A percentile compares a stretch with the other conserved stretches of the same genome.
Evolutionary conservation across 192 early-diverging fungal genomes (phyloP).

Genomic region (Coemansia sp.): DNA sequence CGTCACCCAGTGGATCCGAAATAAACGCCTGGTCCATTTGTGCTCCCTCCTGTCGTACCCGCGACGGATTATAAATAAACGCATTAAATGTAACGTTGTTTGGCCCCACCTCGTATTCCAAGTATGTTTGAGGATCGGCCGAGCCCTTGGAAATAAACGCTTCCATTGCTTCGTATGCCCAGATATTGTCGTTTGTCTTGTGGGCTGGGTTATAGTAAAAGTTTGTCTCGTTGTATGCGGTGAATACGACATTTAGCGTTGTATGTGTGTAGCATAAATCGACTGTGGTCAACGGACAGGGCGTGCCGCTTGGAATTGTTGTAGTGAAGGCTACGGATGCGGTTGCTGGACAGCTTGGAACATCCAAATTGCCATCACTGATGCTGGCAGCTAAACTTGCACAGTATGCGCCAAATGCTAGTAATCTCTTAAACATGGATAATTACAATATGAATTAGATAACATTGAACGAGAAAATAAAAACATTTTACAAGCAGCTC

Average conservation of each 20-base stretch:
- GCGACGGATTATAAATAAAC: conserved; percentile 51
- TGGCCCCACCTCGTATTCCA: conserved; percentile 49
- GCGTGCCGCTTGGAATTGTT: conserved; percentile 23
- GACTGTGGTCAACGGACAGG: conserved; percentile 40
- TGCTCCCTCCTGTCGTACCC: conserved; percentile 29
- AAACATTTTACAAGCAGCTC: no score
- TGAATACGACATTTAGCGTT: conserved; percentile 34
- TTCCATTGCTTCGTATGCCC: conserved; percentile 53
- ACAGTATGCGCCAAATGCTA: neutral
- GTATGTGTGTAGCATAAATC: conserved; percentile 48
- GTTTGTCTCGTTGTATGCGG: conserved; percentile 38
- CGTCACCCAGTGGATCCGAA: conserved; percentile 41
- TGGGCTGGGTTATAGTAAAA: conserved; percentile 44
- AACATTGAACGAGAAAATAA: no score
- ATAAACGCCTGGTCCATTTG: conserved; percentile 50
- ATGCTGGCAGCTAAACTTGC: neutral
- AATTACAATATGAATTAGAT: neutral
- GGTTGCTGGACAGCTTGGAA: conserved; percentile 37
- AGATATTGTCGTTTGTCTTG: conserved; percentile 48
- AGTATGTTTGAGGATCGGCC: conserved; percentile 48
- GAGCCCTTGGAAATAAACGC: conserved; percentile 48
- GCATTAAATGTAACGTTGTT: conserved; percentile 52
- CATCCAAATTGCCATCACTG: neutral
- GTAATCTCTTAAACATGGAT: neutral
- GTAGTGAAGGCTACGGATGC: conserved; percentile 27